Conservation (phyloP, 208 protist genomes). For the Crithidia acanthocephali region DNA sequence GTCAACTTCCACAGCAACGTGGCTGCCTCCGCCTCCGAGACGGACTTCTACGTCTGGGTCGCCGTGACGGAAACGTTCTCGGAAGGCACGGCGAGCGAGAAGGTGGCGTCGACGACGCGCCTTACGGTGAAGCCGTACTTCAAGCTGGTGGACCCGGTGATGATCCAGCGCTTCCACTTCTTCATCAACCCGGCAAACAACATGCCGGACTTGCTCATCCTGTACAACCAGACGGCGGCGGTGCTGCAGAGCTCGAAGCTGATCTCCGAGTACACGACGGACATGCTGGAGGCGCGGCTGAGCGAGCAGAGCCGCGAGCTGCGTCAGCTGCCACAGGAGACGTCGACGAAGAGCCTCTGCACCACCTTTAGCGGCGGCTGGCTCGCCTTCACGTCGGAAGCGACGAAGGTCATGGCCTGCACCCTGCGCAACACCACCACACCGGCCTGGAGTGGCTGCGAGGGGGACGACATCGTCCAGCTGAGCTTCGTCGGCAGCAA, state of each 20-base stretch:
- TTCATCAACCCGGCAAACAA: slow-evolving; percentile 78
- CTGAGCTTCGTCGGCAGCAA: slow-evolving; percentile 68
- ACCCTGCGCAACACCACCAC: slow-evolving; percentile 83
- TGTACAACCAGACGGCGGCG: slow-evolving; percentile 70
- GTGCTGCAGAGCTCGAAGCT: slow-evolving; percentile 81
- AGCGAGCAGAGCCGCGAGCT: slow-evolving; percentile 53
- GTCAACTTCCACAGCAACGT: slow-evolving; percentile 93
- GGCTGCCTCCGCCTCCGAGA: slow-evolving; percentile 60
- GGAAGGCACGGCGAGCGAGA: slow-evolving; percentile 3
- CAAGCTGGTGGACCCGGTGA: slow-evolving; percentile 65
- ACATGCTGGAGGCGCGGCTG: slow-evolving; percentile 58
- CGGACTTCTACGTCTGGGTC: slow-evolving; percentile 85
- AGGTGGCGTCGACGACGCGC: slow-evolving; percentile 16
- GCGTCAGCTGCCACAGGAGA: slow-evolving; percentile 44
- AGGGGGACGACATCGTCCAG: slow-evolving; percentile 48
- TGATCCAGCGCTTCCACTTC: slow-evolving; percentile 74
- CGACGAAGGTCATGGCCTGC: slow-evolving; percentile 72
- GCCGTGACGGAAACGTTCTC: slow-evolving; percentile 42
- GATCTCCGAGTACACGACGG: slow-evolving; percentile 53
- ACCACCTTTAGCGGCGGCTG: slow-evolving; percentile 66
- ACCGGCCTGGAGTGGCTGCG: slow-evolving; percentile 77
- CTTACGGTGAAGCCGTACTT: slow-evolving; percentile 81
- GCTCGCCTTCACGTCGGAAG: slow-evolving; percentile 87
- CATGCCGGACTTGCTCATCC: slow-evolving; percentile 75
- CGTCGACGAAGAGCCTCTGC: slow-evolving; percentile 52